Evolutionary conservation across 2,329 filamentous ascomycete species (phyloP), one percentile per base, ranked within the genome.

Genomic region (Westerdykella ornata): DNA sequence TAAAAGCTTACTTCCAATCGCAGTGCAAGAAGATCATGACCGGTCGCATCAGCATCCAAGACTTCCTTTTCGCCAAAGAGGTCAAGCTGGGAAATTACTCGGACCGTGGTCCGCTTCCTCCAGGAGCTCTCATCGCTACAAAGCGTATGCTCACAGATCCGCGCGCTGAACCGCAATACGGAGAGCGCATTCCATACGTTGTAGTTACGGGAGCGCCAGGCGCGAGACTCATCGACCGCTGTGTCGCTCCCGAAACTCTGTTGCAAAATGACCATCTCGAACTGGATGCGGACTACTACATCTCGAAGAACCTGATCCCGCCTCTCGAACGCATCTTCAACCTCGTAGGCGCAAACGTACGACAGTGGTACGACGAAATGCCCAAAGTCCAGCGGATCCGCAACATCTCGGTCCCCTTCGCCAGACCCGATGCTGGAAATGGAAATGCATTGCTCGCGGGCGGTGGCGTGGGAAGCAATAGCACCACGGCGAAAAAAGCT

Each of bases 241-340:
- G 88, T 59, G 85, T 98, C 0, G 79, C 87, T 22, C 92, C 92
- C 0, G 88, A 96, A 54, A 81, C 82, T 8, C 72, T 97, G 3
- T 74, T 97, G 1, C 72, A 78, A 39, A 86, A 86, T 50, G 80
- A 85, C 16, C 79, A 90, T 54, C 77, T 84, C 38, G 82, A 88
- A 53, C 76, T 98, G 14, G 92, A 98, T 58, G 83, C 89, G 0
- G 88, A 96, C 53, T 98, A 98, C 67, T 98, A 98, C 70, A 97
- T 98, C 56, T 80, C 78, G 14, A 97, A 96, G 70, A 97, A 96
- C 60, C 62, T 98, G 7, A 94, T 98, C 37, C 92, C 92, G 5
- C 92, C 92, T 0, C 75, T 98, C 0, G 90, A 97, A 65, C 82
- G 92, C 19, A 96, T 98, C 50, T 96, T 98, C 71, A 95, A 92